Percentiles rank a stretch among this genome's conserved stretches.
Evolutionary conservation across 345 rosid species (phyloP).

Genomic region (Eutrema heterophyllum): DNA sequence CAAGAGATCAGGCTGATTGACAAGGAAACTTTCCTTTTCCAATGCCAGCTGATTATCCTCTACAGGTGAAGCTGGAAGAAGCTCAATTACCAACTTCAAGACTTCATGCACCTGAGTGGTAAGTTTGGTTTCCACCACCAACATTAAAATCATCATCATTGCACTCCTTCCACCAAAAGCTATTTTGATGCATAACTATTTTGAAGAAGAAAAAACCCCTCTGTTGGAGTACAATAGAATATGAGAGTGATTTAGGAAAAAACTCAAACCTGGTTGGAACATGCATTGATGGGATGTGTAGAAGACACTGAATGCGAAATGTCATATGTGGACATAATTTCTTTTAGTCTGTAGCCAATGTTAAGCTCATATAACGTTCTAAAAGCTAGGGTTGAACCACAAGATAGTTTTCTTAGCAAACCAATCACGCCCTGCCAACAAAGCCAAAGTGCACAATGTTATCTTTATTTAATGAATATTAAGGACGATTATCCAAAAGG

Average conservation of each 20-base stretch:
- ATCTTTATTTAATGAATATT: neutral
- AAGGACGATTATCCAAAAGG: neutral
- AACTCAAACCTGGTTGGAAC: constrained; percentile 65
- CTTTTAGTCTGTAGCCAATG: constrained; percentile 69
- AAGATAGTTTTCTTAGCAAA: constrained; percentile 68
- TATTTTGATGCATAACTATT: constrained; percentile 7
- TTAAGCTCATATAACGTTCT: constrained; percentile 71
- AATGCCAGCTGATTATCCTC: constrained; percentile 39
- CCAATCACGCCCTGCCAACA: constrained; percentile 81
- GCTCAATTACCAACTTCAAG: constrained; percentile 81
- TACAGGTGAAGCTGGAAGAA: constrained; percentile 54
- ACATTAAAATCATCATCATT: neutral
- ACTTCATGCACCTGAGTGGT: constrained; percentile 73
- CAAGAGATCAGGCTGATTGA: constrained; percentile 55
- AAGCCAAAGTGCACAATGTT: constrained; percentile 14
- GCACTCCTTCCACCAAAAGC: neutral
- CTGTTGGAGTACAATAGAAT: neutral
- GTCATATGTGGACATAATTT: constrained; percentile 61
- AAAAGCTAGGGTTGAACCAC: constrained; percentile 73
- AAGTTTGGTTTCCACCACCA: constrained; percentile 8
- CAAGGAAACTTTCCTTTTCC: constrained; percentile 64
- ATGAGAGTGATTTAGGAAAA: neutral
- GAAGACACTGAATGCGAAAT: constrained; percentile 67
- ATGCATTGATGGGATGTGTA: constrained; percentile 51
- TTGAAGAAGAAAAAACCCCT: neutral